Conservation (phyloP, 1,284 basidiomycete genomes). For the Moesziomyces globuligerus region DNA sequence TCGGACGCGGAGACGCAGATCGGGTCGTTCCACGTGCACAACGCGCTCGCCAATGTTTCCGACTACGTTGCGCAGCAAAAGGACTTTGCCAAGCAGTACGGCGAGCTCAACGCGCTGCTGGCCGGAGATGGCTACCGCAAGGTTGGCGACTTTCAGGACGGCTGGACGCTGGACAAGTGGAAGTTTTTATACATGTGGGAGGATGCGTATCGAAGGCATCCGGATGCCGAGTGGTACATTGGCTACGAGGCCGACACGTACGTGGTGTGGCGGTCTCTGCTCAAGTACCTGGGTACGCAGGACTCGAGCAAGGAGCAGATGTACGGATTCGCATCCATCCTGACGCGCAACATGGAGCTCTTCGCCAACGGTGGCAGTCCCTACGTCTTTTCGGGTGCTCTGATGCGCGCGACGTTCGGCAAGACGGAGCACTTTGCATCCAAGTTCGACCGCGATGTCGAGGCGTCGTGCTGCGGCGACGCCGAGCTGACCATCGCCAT, state of each 20-base stretch:
- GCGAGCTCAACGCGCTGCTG: conserved; percentile 11
- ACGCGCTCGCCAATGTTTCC: conserved; percentile 37
- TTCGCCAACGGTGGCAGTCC: conserved; percentile 40
- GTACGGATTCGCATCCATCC: conserved; percentile 21
- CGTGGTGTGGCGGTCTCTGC: conserved; percentile 31
- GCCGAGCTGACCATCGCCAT: conserved; percentile 35
- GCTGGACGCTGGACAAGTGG: conserved; percentile 38
- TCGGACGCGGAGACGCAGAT: conserved; percentile 16
- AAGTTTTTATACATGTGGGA: conserved; percentile 47
- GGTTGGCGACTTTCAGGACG: conserved; percentile 2
- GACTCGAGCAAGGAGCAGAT: conserved; percentile 15
- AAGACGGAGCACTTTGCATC: conserved; percentile 16
- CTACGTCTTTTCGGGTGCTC: conserved; percentile 27
- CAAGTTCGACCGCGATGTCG: conserved; percentile 19
- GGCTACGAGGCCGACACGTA: conserved; percentile 40
- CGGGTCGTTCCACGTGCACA: conserved; percentile 10
- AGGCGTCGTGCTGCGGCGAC: conserved; percentile 35
- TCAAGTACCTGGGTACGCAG: conserved; percentile 19
- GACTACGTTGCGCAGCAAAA: conserved; percentile 5
- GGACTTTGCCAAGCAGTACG: conserved; percentile 18
- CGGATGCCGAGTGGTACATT: conserved; percentile 35
- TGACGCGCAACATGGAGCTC: conserved; percentile 15
- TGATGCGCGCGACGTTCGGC: conserved; percentile 35
- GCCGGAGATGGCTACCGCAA: conserved; percentile 1
- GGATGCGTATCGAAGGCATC: conserved; percentile 24